Base-by-base conservation (phyloP, 2,329 filamentous ascomycete species). In the Penicillium sp. region DNA sequence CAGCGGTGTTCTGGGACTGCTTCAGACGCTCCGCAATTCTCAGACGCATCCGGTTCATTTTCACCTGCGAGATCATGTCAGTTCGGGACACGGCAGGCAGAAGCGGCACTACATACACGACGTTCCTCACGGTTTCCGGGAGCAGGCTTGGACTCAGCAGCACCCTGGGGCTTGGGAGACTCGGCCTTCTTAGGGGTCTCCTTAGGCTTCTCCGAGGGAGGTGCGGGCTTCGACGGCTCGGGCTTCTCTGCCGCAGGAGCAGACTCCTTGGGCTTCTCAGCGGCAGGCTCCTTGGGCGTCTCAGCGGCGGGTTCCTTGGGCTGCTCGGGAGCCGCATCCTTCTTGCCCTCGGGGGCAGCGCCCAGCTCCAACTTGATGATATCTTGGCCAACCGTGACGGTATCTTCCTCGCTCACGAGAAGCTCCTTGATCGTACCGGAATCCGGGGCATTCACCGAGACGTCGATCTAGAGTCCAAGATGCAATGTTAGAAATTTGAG, bases 11-110 rank as follows among this genome's bases (percentile, higher is more conserved):
- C 73, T 99, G 94, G 18, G 94, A 97, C 74, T 99, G 94, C 84
- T 99, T 99, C 60, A 99, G 83, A 63, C 94, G 91, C 79, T 99
- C 94, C 45, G 94, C 90, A 63, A 97, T 99, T 56, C 94, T 87
- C 55, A 97, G 84, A 61, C 94, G 91, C 94, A 99, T 99, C 60
- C 94, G 90, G 81, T 97, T 97, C 94, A 99, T 99, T 82, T 99
- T 99, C 67, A 97, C 90, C 89, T 94, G 27, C 28, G n/a, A 38
- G 33, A 38, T 57, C 46, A 33, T 24, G 16, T 8, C 16, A 30
- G n/a, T 33, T n/a, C 16, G 13, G 16, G n/a, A 43, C 18, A 7
- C 38, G 30, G 20, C 24, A 10, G 27, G 16, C 9, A n/a, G 2
- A 6, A 40, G 13, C 24, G 54, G 11, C 11, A 20, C 22, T 33